These are phyloP conservation scores for Paraphoma sp. DNA, from an alignment of 2,329 filamentous ascomycete species.

Conservation along the genomic window DNA sequence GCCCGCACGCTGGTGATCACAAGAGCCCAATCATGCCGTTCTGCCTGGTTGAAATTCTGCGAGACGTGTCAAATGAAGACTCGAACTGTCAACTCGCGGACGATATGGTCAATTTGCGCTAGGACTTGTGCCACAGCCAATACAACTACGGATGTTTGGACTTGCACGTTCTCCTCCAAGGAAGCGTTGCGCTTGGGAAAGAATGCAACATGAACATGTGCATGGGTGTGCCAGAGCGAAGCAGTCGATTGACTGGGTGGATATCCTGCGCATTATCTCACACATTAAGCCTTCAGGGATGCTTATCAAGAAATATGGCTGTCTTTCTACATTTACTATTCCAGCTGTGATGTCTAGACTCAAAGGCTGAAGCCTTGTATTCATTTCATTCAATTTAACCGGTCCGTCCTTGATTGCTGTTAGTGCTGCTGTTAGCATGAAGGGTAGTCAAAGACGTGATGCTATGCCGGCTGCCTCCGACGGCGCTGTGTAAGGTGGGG, in stretches of 20 bases:
- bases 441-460: too few species aligned
- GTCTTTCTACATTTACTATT: not conserved
- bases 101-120: too few species aligned
- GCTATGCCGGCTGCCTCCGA: too few species aligned
- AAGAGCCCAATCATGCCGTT: too few species aligned
- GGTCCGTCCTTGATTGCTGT: not conserved
- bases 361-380: not conserved
- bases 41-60: too few species aligned
- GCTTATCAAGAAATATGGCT: not conserved
- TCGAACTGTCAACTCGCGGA: too few species aligned
- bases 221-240: not conserved
- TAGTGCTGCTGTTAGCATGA: not conserved
- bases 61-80: too few species aligned
- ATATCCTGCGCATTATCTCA: not conserved
- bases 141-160: not conserved
- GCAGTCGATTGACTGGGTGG: not conserved
- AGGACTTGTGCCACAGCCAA: too few species aligned
- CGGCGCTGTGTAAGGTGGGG: not conserved
- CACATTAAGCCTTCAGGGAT: not conserved
- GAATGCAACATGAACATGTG: not conserved
- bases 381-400: not conserved
- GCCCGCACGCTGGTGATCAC: too few species aligned
- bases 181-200: not conserved
- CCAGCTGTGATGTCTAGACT: not conserved
- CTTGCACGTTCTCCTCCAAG: not conserved